phyloP scores from a whole-genome alignment of 345 rosid species.

The Eucalyptus pauciflora region DNA sequence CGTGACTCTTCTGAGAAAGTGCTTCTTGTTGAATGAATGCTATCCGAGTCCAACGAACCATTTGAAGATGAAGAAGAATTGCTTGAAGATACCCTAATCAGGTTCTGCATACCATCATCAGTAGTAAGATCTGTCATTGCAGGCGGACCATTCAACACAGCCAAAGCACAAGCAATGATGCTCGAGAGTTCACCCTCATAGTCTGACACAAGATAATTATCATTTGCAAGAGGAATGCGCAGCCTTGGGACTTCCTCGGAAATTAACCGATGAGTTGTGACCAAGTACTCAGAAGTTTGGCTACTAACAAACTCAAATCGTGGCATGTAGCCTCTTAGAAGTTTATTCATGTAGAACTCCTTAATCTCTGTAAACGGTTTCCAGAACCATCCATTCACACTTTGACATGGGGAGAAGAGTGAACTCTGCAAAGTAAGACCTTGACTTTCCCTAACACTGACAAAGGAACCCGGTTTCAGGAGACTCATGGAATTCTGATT shows the following conservation, averaged over 20 bases:
- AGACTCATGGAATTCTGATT: constrained; percentile 15
- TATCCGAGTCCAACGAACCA: constrained; percentile 49
- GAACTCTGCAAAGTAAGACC: constrained; percentile 20
- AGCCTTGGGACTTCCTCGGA: constrained; percentile 70
- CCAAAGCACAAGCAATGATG: constrained; percentile 80
- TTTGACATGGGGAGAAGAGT: constrained; percentile 24
- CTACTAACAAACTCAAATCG: constrained; percentile 32
- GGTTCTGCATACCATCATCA: constrained; percentile 15
- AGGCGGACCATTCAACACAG: constrained; percentile 32
- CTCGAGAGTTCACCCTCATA: constrained; percentile 90
- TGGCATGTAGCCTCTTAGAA: constrained; percentile 48
- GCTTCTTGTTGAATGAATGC: constrained; percentile 14
- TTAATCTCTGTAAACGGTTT: constrained; percentile 62
- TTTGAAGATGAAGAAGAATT: constrained; percentile 40
- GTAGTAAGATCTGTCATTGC: constrained; percentile 1
- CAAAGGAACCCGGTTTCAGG: constrained; percentile 2
- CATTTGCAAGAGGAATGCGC: constrained; percentile 49
- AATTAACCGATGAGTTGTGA: constrained; percentile 40
- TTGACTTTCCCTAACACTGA: neutral
- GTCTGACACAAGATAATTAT: constrained; percentile 56
- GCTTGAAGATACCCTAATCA: constrained; percentile 23
- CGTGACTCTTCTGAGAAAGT: constrained; percentile 43
- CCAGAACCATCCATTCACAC: constrained; percentile 73
- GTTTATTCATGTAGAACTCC: constrained; percentile 33
- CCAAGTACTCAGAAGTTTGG: constrained; percentile 24